Evolutionary conservation across 2,329 filamentous ascomycete genomes (phyloP), one percentile per base, ranked within the genome.

Genomic region (Claviceps sp.): DNA sequence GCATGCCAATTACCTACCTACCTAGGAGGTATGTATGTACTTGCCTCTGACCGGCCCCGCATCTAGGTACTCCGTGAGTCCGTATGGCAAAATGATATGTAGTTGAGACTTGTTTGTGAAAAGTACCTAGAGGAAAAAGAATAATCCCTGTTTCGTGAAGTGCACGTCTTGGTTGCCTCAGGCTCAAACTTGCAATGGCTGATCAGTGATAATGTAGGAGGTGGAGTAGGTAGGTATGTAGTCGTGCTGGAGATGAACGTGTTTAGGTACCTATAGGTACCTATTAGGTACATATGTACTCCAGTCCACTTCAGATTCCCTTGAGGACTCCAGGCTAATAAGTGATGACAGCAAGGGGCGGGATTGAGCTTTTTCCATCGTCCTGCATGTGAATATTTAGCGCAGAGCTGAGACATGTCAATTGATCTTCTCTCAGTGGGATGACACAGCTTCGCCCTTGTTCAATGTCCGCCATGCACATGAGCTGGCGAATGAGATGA

Each of bases 51-150:
- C 67, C 30, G 69, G 67, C 38, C 69, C 72, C 0, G 59, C 78
- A 2, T 76, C 76, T 0, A 69, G 70, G 18, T 18, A 18, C 18
- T 18, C 18, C 18, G 18, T 18, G 18, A 18, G 18, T 26, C 46
- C 77, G 4, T 51, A 63, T 72, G 76, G 79, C 56, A 49, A 62
- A n/a, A 66, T 79, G 0, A 70, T 65, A 3, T 18, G 18, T 18
- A 18, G 66, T 75, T 13, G 62, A 76, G 9, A 18, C 16, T 18
- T 20, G n/a, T 42, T 3, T 71, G 70, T 26, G 62, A 61, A 1
- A 56, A 30, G 26, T 9, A 30, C 24, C 45, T 22, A 7, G 11
- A 57, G 60, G 44, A 59, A 61, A 20, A 57, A 53, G 8, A 48
- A 22, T 55, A 2, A 46, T 63, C 34, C 50, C 55, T 18, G 56